Evolutionary conservation across 2,329 filamentous ascomycete species (phyloP), one percentile per base, ranked within the genome.

Genomic region (Lachnellula suecica): DNA sequence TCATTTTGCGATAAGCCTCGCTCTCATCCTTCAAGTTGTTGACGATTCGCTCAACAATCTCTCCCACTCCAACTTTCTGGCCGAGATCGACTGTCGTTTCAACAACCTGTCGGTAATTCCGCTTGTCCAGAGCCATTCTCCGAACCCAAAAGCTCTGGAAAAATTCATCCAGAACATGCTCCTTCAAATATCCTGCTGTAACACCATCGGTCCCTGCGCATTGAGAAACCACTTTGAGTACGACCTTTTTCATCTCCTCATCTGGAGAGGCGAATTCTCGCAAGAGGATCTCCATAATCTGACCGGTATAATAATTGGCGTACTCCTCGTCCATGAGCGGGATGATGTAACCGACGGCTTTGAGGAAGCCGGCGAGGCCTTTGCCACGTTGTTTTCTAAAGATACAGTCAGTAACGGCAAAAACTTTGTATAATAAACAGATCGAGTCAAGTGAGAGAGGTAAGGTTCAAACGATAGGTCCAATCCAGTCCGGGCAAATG

Each of bases 231-330:
- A 99, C 94, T 73, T 97, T 97, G 53, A 99, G 76, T 7, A 99
- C 94, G 1, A 99, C 94, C 76, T 99, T 99, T 75, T 97, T 99
- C 94, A 99, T 99, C 72, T 99, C 94, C 71, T 99, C 94, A 61
- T 99, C 94, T 0, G 94, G 94, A 1, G 93, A 97, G 6, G 91
- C 89, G 66, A 99, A 99, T 68, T 99, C 94, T 64, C 94, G 85
- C 25, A 97, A 83, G 13, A 99, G 76, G 65, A 97, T 97, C 71
- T 97, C 94, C 93, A 99, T 97, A 65, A 99, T 97, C 71, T 99
- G 92, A 61, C 86, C 90, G 8, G 94, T 97, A 68, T 99, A 99
- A 74, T 99, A 99, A 70, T 97, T 97, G 72, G 94, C 93, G 70
- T 97, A 97, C 68, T 99, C 94, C 72, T 99, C 94, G 74, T 99